Percentiles rank a stretch among this genome's conserved stretches.
These are phyloP conservation scores for Xylariaceae sp. DNA, from an alignment of 2,329 filamentous ascomycete genomes.

Conservation along the genomic window DNA sequence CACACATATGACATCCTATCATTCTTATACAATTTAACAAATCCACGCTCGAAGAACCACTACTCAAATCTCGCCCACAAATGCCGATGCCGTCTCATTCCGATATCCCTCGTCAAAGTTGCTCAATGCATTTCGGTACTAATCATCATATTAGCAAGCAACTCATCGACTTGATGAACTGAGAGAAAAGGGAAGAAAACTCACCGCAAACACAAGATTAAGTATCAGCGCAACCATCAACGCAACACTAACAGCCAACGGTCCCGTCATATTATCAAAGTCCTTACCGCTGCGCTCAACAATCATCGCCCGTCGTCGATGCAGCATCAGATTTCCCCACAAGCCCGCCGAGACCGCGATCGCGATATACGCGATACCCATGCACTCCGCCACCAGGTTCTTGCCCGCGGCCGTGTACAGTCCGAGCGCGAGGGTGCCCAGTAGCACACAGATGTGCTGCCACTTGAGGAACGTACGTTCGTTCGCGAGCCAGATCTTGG, in stretches of 20 bases:
- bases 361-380: conserved; percentile 77
- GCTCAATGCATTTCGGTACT: conserved; percentile 31
- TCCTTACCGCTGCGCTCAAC: conserved; percentile 80
- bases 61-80: conserved; percentile 23
- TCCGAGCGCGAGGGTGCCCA: conserved; percentile 76
- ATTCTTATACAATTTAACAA: background rate
- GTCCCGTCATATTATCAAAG: conserved; percentile 84
- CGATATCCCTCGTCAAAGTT: conserved; percentile 16
- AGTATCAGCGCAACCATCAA: conserved; percentile 72
- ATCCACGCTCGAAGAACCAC: background rate
- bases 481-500: conserved; percentile 98
- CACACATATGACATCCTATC: too few species aligned
- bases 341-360: conserved; percentile 77
- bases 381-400: conserved; percentile 67
- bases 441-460: conserved; percentile 88
- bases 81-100: conserved; percentile 23
- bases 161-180: too few species aligned
- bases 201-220: conserved; percentile 85
- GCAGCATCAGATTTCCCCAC: conserved; percentile 86
- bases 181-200: conserved; percentile 20
- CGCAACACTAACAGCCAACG: conserved; percentile 74
- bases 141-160: conserved; percentile 29
- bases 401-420: conserved; percentile 83
- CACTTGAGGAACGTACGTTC: conserved; percentile 98
- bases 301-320: conserved; percentile 72